phyloP scores from a whole-genome alignment of 768 basidiomycete genomes.

The Boletus bicolor region DNA sequence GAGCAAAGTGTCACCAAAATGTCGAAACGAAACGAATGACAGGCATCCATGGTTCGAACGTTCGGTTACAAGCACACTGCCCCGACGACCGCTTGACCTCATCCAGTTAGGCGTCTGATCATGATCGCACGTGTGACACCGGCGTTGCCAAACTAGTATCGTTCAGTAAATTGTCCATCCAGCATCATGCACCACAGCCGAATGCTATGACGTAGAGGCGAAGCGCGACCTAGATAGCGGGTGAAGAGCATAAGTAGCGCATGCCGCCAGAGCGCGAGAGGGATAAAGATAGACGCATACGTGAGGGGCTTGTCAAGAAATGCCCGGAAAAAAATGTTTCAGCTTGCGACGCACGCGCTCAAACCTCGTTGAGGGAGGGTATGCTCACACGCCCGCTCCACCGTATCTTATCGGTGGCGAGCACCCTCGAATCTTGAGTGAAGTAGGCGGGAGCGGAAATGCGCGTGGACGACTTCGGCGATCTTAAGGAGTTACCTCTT shows the following conservation, averaged over 20 bases:
- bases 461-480: constrained; percentile 7
- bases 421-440: constrained; percentile 9
- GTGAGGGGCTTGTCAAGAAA: not conserved
- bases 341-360: not conserved
- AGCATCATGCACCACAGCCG: not conserved
- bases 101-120: too few species aligned
- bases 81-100: not conserved
- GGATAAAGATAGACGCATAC: constrained; percentile 1
- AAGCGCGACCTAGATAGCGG: not conserved
- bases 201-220: constrained; percentile 8
- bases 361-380: not conserved
- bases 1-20: not conserved
- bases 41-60: not conserved
- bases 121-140: not conserved
- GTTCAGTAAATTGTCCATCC: not conserved
- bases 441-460: constrained; percentile 13
- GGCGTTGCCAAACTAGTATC: too few species aligned
- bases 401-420: not conserved
- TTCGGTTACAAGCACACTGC: not conserved
- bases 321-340: not conserved
- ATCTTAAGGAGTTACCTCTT: constrained; percentile 18
- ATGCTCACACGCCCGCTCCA: constrained; percentile 20
- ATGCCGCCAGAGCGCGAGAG: not conserved
- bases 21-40: constrained; percentile 1
- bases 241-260: constrained; percentile 12